Evolutionary conservation across 2,329 filamentous ascomycete genomes (phyloP), one percentile per base, ranked within the genome.

Genomic region (Xylaria sp.): DNA sequence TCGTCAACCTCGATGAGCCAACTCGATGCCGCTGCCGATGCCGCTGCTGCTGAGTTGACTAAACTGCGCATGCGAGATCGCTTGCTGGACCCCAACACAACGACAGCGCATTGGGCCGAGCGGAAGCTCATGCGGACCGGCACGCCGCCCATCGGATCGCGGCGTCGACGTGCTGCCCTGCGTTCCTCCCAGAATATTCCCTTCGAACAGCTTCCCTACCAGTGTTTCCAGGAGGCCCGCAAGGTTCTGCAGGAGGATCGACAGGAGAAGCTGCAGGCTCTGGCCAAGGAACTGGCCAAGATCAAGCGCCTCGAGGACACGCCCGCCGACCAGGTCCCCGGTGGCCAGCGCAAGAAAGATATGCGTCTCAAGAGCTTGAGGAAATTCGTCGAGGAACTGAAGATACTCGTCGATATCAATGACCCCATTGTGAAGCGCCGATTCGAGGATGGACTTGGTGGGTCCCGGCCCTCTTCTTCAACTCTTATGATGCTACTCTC

Each of bases 201-300:
- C 29, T 98, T 99, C 78, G 93, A 97, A 84, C 92, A 95, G 79
- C 84, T 99, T 73, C 96, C 96, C 21, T 99, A 97, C 83, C 95
- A 98, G 86, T 96, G 93, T 82, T 99, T 98, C 84, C 96, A 99
- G 82, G 94, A 98, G 83, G 96, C 96, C 48, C 89, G 94, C 71
- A 93, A 93, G 79, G 82, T 98, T 58, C 84, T 99, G 65, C 86
- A 90, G 62, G 88, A 88, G 63, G 96, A 99, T 79, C 89, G 95
- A 48, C 84, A 90, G 72, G 88, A 95, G 81, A 98, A 97, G 84
- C 76, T 98, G 60, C 83, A 86, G 69, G 84, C 90, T 76, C 95
- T 99, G 66, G 83, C 88, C 60, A 84, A 81, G 32, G 89, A 93
- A 80, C 82, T 90, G 60, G 85, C 85, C 68, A 89, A 91, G 79